These are phyloP conservation scores for Gynostemma pentaphyllum DNA, from an alignment of 306 rosid species.

Conservation along the genomic window DNA sequence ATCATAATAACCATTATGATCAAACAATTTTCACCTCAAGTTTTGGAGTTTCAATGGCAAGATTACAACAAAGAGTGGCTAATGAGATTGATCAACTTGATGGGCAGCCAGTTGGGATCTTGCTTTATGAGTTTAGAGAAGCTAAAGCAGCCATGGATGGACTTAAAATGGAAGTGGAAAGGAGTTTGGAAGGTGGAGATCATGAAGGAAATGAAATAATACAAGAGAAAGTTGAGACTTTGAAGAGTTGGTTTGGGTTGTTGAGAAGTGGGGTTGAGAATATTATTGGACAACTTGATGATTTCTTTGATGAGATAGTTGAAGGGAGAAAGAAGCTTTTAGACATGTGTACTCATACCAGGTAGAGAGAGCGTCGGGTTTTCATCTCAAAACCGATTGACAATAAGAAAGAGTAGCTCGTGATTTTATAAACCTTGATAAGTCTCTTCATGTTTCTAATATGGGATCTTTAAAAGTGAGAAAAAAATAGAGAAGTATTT, in stretches of 20 bases:
- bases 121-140: slow-evolving; percentile 47
- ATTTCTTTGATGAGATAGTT: slow-evolving; percentile 83
- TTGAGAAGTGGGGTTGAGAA: slow-evolving; percentile 62
- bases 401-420: no score
- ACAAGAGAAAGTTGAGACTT: slow-evolving; percentile 21
- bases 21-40: slow-evolving; percentile 36
- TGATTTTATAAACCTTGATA: no score
- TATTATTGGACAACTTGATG: slow-evolving; percentile 66
- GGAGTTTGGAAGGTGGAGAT: slow-evolving; percentile 21
- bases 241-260: slow-evolving; percentile 46
- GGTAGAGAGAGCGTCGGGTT: slow-evolving; percentile 45
- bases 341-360: slow-evolving; percentile 56
- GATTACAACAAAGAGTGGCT: slow-evolving; percentile 49
- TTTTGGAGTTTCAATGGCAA: slow-evolving; percentile 42
- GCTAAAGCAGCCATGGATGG: slow-evolving; percentile 52
- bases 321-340: slow-evolving; percentile 85
- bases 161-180: slow-evolving; percentile 44
- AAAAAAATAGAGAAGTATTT: neutral
- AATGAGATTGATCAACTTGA: slow-evolving; percentile 43
- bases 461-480: no score
- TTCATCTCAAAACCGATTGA: no score
- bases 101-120: slow-evolving; percentile 41
- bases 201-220: slow-evolving; percentile 6
- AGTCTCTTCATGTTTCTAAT: no score
- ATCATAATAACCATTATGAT: slow-evolving; percentile 23